Base-by-base conservation (phyloP, 208 protist genomes). In the Acanthamoeba lenticulata region DNA sequence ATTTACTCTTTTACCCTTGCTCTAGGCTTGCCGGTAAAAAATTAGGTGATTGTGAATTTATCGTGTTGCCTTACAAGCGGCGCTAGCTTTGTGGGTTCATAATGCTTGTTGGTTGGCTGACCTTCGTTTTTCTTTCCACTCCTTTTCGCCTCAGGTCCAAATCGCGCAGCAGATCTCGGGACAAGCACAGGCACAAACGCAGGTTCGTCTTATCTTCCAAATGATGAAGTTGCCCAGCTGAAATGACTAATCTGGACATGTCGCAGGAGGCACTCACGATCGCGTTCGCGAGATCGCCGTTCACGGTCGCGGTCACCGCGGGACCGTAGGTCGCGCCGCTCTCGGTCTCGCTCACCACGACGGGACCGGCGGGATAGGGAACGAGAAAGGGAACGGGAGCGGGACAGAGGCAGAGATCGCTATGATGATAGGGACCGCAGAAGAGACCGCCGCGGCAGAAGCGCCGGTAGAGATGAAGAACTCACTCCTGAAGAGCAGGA, bases 401-500 rank as follows among this genome's bases (percentile, higher is more conserved):
- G 77, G 77, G n/a, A 83, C 19, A 11, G 72, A n/a, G 72, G 40
- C 72, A 11, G 42, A 4, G 72, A 40, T 27, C 4, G 42, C 4
- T 6, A 83, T 83, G 11, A 24, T 24, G 42, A 57, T 29, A 19
- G 62, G 1, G 34, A 40, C 19, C 27, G 62, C 29, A 40, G 34
- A 11, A 32, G 47, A 19, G 72, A 83, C 24, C 74, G 77, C 38
- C 77, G 77, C 7, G 74, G 74, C 34, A 81, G 42, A 27, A 49
- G 72, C 74, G n/a, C 77, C 52, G 77, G 34, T 57, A 57, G 40
- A 86, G 77, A 86, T 86, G 77, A 86, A 19, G 40, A 47, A 57
- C 77, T 86, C 77, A 86, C 77, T 40, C 77, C 77, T 44, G 77
- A 86, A 86, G 77, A 86, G 34, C 40, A 57, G 77, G 77, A 86